Base-by-base conservation (phyloP, 176 grass and related monocot genomes). In the Eragrostis curvula region DNA sequence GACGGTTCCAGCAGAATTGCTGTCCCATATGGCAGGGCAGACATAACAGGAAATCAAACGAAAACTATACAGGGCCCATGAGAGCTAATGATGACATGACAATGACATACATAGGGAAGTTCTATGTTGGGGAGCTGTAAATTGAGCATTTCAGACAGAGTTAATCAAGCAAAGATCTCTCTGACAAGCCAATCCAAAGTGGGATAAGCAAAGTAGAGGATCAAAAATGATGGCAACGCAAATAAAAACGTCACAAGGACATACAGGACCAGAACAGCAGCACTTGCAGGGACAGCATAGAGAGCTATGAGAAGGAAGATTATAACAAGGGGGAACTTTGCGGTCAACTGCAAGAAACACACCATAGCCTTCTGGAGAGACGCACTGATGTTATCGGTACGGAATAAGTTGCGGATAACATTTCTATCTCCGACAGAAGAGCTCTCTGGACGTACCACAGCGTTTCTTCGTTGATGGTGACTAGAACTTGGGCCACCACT, bases 221-320 rank as follows among this genome's bases (percentile, higher is more conserved):
- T 91, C 28, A 94, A 82, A 79, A 88, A 87, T 3, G 95, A 97
- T 9, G 95, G 95, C 84, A 97, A 76, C 6, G 92, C 90, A 84
- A 97, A 94, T 74, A 97, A 89, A 73, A 97, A 61, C 1, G 92
- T 94, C 32, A 97, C 82, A 15, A 94, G 92, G 74, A 41, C 80
- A 59, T 97, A 93, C 41, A 97, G 46, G 3, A 88, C 65, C 66
- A 97, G 60, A 74, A 97, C 84, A 47, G 83, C 70, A 16, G 88
- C 80, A 29, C 92, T 97, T 62, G 92, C 95, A 30, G 95, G 95
- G 70, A 94, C 84, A 47, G 86, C 92, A 68, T 94, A 97, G 7
- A 94, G 86, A 61, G 92, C 84, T 77, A 94, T 97, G 44, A 94
- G 90, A 61, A 97, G 92, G 84, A 94, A 97, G 70, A 94, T 97